Base-by-base conservation (phyloP, 192 early-diverging fungal genomes). In the Backusella circina region DNA sequence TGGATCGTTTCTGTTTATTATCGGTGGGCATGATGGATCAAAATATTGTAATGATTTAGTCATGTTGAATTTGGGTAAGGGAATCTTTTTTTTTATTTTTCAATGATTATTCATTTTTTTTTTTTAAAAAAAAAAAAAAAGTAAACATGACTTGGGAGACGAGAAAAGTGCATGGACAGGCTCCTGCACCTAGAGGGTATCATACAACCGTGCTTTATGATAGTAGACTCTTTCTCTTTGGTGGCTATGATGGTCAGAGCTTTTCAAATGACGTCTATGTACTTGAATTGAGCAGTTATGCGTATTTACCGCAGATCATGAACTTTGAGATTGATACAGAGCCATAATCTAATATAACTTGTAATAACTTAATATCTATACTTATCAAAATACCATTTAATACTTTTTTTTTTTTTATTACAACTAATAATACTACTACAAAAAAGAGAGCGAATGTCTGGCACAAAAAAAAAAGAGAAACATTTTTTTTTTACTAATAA, bases 91-190 rank as follows among this genome's bases (percentile, higher is more conserved):
- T 41, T 15, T 12, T 41, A 4, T 41, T 12, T 41, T 41, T 41
- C 3, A 41, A 41, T 15, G 8, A 38, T 23, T 61, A 61, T 28
- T 61, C 8, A 61, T 61, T 15, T 44, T 31, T 47, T 35, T 30
- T 65, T 36, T 21, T n/a, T 47, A 47, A 3, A 35, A 3, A 35
- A 3, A 38, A 15, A 69, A 44, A 44, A 12, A 7, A 15, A 77
- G 93, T 94, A 35, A 94, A 91, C 38, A 91, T 95, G 88, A 76
- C 83, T 65, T 96, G 95, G 95, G 94, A 96, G 76, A 87, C 88
- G 8, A 85, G 92, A 21, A 86, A 79, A 28, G 88, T 94, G 23
- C 91, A 87, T 39, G 93, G 92, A 16, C 74, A 83, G 69, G 84
- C 86, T 39, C 93, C 93, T 32, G 65, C 84, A 33, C 84, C 86